phyloP scores from a whole-genome alignment of 1,139 yeast species.

The Candida glucosophila region DNA sequence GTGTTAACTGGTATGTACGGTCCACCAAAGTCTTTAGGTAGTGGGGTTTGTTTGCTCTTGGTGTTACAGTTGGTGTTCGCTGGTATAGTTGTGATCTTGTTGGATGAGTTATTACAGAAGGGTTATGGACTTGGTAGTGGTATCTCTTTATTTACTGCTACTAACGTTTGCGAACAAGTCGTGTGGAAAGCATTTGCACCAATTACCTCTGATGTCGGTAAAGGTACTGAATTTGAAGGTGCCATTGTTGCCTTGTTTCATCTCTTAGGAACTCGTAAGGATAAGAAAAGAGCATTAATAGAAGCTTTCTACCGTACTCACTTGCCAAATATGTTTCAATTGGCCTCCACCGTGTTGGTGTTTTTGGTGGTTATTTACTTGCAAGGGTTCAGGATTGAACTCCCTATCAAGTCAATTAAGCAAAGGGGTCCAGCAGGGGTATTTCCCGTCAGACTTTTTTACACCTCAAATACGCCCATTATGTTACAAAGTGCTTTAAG shows the following conservation, averaged over 20 bases:
- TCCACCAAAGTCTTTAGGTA: slow-evolving; percentile 77
- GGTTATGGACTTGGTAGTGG: slow-evolving; percentile 98
- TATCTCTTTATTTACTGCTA: slow-evolving; percentile 91
- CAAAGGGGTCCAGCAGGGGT: slow-evolving; percentile 91
- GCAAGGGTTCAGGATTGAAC: slow-evolving; percentile 93
- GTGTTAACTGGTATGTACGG: slow-evolving; percentile 98
- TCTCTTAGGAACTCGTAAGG: slow-evolving; percentile 77
- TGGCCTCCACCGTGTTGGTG: slow-evolving; percentile 69
- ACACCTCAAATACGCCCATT: slow-evolving; percentile 94
- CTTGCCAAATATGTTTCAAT: slow-evolving; percentile 92
- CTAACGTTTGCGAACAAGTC: slow-evolving; percentile 94
- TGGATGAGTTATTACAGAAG: slow-evolving; percentile 92
- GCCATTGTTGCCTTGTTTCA: slow-evolving; percentile 91
- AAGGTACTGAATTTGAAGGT: slow-evolving; percentile 96
- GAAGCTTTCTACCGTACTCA: slow-evolving; percentile 93
- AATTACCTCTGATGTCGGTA: slow-evolving; percentile 86
- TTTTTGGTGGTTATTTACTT: slow-evolving; percentile 84
- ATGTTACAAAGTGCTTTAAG: slow-evolving; percentile 95
- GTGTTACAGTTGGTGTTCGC: slow-evolving; percentile 94
- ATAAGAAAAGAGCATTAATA: slow-evolving; percentile 82
- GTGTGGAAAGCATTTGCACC: slow-evolving; percentile 99
- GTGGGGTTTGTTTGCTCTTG: slow-evolving; percentile 84
- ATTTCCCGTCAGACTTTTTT: slow-evolving; percentile 89
- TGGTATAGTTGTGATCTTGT: slow-evolving; percentile 78
- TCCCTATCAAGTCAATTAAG: slow-evolving; percentile 89